phyloP scores from a whole-genome alignment of 2,329 filamentous ascomycete species.

The Trichoderma simmonsii region DNA sequence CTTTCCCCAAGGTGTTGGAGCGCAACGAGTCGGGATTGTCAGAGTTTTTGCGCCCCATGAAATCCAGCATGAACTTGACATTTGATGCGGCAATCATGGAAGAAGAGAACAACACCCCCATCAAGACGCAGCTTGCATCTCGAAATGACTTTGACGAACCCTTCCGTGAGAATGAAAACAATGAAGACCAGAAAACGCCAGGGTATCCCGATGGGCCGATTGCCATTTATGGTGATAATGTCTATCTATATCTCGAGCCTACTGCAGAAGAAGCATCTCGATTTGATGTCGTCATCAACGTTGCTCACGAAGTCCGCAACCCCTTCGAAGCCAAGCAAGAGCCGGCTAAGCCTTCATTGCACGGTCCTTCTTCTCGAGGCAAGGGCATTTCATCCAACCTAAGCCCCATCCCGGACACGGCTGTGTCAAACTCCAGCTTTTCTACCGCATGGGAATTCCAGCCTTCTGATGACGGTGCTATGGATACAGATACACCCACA shows the following conservation, averaged over 20 bases:
- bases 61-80: constrained; percentile 35
- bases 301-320: constrained; percentile 76
- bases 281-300: constrained; percentile 83
- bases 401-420: constrained; percentile 51
- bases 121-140: constrained; percentile 60
- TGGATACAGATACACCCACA: constrained; percentile 51
- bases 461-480: constrained; percentile 34
- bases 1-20: constrained; percentile 58
- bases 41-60: constrained; percentile 53
- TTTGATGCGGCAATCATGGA: constrained; percentile 49
- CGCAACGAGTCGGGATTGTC: constrained; percentile 60
- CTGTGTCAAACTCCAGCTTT: constrained; percentile 55
- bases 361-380: constrained; percentile 7
- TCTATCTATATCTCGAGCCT: constrained; percentile 78
- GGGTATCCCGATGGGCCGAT: constrained; percentile 81
- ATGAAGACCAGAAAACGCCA: constrained; percentile 76
- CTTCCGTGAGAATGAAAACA: constrained; percentile 65
- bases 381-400: constrained; percentile 8
- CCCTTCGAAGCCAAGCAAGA: constrained; percentile 55
- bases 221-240: constrained; percentile 73
- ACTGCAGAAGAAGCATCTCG: constrained; percentile 71
- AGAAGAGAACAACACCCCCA: constrained; percentile 50
- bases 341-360: constrained; percentile 9
- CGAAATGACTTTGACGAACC: constrained; percentile 50
- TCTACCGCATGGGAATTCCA: constrained; percentile 60